A percentile compares a stretch with the other conserved stretches of the same genome.
Conservation (phyloP, 2,329 filamentous ascomycete genomes). For the Pyrenophora teres region DNA sequence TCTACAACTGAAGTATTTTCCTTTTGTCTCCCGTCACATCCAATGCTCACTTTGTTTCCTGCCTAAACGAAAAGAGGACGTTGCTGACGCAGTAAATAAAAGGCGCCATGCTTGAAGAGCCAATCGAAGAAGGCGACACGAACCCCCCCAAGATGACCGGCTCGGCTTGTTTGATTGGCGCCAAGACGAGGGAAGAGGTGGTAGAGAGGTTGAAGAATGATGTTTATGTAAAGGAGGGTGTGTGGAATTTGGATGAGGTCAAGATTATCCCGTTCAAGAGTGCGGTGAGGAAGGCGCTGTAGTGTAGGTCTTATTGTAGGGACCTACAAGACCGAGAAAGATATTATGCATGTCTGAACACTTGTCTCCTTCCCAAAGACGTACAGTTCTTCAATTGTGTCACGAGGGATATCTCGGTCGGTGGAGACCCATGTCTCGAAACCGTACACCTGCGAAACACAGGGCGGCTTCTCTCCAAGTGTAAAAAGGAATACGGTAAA, state of each 20-base stretch:
- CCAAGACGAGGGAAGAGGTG: slow-evolving; percentile 71
- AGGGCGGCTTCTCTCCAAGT: too few relatives aligned
- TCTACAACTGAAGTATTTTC: background rate
- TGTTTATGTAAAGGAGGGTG: slow-evolving; percentile 70
- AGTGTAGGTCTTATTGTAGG: background rate
- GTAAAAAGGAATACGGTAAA: background rate
- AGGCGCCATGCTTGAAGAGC: slow-evolving; percentile 46
- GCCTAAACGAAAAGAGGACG: too few relatives aligned
- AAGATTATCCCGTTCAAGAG: slow-evolving; percentile 57
- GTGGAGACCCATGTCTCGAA: too few relatives aligned
- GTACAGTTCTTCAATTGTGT: too few relatives aligned
- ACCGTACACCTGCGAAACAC: too few relatives aligned
- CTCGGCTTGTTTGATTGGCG: slow-evolving; percentile 70
- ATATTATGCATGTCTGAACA: too few relatives aligned
- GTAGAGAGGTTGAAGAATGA: slow-evolving; percentile 70
- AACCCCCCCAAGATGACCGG: slow-evolving; percentile 72
- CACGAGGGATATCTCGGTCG: too few relatives aligned
- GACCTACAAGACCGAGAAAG: too few relatives aligned
- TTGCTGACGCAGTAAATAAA: background rate
- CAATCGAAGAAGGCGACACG: slow-evolving; percentile 61
- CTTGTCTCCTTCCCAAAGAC: too few relatives aligned
- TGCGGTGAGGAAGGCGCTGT: slow-evolving; percentile 52
- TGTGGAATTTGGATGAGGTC: slow-evolving; percentile 71
- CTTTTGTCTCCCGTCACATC: too few relatives aligned
- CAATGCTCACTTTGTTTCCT: too few relatives aligned